A percentile compares a stretch with the other conserved stretches of the same genome.
Evolutionary conservation across 805 yeast species (phyloP).

Genomic region (Metschnikowia henanensis): DNA sequence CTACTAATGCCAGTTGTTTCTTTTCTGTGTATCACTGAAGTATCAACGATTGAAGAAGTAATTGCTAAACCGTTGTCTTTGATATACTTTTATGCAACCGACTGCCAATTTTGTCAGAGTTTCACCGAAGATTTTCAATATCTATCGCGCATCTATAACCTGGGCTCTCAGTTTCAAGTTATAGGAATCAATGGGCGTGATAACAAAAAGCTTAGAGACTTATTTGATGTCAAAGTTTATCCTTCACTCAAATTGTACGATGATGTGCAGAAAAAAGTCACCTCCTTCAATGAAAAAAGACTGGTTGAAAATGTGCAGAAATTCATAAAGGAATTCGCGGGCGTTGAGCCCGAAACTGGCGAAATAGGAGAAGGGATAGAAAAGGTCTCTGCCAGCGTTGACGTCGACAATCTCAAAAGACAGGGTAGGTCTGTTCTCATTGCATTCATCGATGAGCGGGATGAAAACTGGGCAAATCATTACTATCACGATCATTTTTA

Average conservation of each 20-base stretch:
- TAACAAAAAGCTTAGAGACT: slow-evolving; percentile 32
- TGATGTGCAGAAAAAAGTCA: slow-evolving; percentile 40
- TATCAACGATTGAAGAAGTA: slow-evolving; percentile 9
- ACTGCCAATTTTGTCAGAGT: slow-evolving; percentile 33
- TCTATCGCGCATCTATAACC: slow-evolving; percentile 42
- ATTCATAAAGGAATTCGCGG: slow-evolving; percentile 12
- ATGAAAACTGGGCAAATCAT: slow-evolving; percentile 32
- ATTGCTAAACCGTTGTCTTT: slow-evolving; percentile 28
- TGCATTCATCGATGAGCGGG: slow-evolving; percentile 12
- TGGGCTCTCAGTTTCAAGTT: slow-evolving; percentile 28
- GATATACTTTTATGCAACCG: slow-evolving; percentile 47
- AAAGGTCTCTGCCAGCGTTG: not conserved
- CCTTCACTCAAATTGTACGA: slow-evolving; percentile 52
- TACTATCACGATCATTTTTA: slow-evolving; percentile 35
- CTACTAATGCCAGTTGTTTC: not conserved
- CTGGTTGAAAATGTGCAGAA: slow-evolving; percentile 13
- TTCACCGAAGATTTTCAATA: slow-evolving; percentile 37
- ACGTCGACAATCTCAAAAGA: slow-evolving; percentile 2
- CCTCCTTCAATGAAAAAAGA: slow-evolving; percentile 30
- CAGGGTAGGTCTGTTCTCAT: slow-evolving; percentile 4
- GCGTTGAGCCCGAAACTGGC: slow-evolving; percentile 6
- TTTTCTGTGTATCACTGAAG: slow-evolving; percentile 9
- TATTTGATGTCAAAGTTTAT: slow-evolving; percentile 43
- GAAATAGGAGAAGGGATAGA: not conserved
- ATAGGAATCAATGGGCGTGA: slow-evolving; percentile 30